Conservation (phyloP, 1,284 basidiomycete genomes). For the Anthracocystis setariae region DNA sequence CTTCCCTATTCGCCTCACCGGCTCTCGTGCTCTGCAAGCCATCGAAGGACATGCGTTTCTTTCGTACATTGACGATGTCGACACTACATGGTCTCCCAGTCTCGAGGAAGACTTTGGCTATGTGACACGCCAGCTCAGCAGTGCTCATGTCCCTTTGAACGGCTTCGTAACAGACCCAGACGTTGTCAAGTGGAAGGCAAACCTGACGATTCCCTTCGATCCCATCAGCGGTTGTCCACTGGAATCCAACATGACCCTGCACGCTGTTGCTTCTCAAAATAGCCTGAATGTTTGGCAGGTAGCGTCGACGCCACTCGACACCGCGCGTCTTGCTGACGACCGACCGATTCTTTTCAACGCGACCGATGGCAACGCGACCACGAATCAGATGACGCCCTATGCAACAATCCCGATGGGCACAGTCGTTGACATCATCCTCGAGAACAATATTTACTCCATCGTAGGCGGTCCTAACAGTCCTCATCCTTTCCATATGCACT, state of each 20-base stretch:
- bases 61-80: conserved; percentile 40
- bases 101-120: conserved; percentile 42
- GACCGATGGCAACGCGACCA: conserved; percentile 25
- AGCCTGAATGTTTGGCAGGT: conserved; percentile 55
- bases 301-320: conserved; percentile 43
- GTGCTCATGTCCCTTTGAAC: conserved; percentile 34
- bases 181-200: conserved; percentile 46
- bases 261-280: conserved; percentile 50
- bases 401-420: conserved; percentile 38
- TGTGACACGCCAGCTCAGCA: conserved; percentile 13
- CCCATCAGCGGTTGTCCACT: conserved; percentile 21
- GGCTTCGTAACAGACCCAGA: conserved; percentile 27
- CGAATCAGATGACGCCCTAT: conserved; percentile 42
- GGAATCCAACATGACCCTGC: conserved; percentile 45
- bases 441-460: conserved; percentile 53
- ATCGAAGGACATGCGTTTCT: conserved; percentile 51
- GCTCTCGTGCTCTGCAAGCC: conserved; percentile 42
- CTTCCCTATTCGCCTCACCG: conserved; percentile 48
- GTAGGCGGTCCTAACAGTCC: conserved; percentile 51
- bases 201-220: conserved; percentile 32
- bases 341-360: conserved; percentile 49
- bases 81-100: conserved; percentile 19
- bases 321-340: conserved; percentile 39
- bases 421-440: conserved; percentile 48
- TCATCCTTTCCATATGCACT: conserved; percentile 55